Conservation (phyloP, 176 grass and related monocot genomes). For the Olyra latifolia region DNA sequence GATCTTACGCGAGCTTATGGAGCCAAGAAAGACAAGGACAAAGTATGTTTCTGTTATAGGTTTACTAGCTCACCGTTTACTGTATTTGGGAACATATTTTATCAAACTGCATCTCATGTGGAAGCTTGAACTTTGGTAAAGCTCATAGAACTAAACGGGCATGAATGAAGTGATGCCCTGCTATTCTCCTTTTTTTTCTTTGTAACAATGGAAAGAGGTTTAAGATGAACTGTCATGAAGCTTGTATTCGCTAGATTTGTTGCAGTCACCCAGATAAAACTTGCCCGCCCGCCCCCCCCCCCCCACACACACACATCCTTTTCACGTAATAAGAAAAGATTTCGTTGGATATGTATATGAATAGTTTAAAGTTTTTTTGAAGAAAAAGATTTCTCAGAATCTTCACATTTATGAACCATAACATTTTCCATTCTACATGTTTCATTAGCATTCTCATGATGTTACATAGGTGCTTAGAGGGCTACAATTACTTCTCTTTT, state of each 20-base stretch:
- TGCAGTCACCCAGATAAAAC: no score
- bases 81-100: background rate
- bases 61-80: background rate
- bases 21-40: constrained; percentile 59
- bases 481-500: background rate
- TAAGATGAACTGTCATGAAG: background rate
- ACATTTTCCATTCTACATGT: background rate
- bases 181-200: background rate
- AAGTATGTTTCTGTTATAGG: constrained; percentile 36
- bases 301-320: no score
- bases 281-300: no score
- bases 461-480: background rate
- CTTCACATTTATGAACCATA: background rate
- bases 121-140: background rate
- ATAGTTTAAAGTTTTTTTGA: background rate
- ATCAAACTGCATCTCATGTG: background rate
- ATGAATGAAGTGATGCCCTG: background rate
- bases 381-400: background rate
- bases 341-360: background rate
- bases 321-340: background rate
- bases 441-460: background rate
- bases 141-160: background rate
- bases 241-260: background rate
- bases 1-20: constrained; percentile 64
- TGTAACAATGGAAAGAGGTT: background rate